Conservation (phyloP, 208 protist genomes). For the Trypanosoma grayi region DNA sequence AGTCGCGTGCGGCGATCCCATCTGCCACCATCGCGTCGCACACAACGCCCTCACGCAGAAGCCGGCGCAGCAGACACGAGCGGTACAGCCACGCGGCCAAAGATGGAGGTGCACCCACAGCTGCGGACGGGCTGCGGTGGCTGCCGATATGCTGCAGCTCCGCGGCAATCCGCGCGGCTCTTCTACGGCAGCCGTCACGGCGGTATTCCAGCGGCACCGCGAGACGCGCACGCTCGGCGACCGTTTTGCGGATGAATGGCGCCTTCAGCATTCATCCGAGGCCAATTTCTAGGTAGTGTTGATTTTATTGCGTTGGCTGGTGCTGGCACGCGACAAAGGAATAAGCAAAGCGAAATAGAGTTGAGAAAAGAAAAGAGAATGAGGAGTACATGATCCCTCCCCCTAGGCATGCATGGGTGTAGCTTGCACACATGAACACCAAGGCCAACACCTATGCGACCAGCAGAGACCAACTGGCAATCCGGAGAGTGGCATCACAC, state of each 20-base stretch:
- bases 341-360: neutral
- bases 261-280: constrained; percentile 26
- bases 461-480: neutral
- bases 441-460: too few species aligned
- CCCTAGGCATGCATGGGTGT: too few species aligned
- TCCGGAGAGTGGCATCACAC: constrained; percentile 2
- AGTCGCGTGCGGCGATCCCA: neutral
- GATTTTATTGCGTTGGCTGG: neutral
- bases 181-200: neutral
- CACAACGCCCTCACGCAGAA: constrained; percentile 18
- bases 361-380: neutral
- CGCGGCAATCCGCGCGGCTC: neutral
- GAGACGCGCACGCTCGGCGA: neutral
- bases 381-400: neutral
- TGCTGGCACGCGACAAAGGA: neutral
- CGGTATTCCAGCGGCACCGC: constrained; percentile 14
- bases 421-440: too few species aligned
- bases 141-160: neutral
- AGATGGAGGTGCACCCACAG: neutral
- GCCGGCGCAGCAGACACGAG: constrained; percentile 7
- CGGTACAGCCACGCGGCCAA: constrained; percentile 18
- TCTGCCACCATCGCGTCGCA: constrained; percentile 10
- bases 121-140: neutral
- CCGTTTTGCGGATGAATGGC: constrained; percentile 20
- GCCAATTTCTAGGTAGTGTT: neutral